Conservation (phyloP, 352 stramenopile species). For the Phytophthora agathidicida region DNA sequence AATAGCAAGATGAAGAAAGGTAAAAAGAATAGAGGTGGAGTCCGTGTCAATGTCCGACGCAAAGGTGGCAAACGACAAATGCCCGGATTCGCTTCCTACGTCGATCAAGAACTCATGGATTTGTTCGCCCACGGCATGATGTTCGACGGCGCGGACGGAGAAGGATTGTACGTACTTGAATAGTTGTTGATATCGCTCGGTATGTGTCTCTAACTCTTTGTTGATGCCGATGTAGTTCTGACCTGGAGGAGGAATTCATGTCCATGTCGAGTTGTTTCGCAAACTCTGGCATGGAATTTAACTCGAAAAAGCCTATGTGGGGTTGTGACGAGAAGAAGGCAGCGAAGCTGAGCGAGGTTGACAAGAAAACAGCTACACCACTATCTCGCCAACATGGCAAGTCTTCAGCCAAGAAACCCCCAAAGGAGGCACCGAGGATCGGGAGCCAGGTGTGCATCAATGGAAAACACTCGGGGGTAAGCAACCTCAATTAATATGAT, state of each 20-base stretch:
- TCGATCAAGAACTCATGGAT: constrained; percentile 30
- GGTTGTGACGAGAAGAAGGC: constrained; percentile 1
- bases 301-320: constrained; percentile 13
- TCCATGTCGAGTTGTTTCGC: constrained; percentile 53
- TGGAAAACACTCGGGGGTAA: constrained; percentile 47
- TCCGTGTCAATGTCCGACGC: constrained; percentile 29
- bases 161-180: constrained; percentile 6
- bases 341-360: not conserved
- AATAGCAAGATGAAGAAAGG: not conserved
- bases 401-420: not conserved
- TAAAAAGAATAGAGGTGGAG: constrained; percentile 12
- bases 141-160: constrained; percentile 14
- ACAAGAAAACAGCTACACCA: not conserved
- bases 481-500: not conserved
- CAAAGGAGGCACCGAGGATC: constrained; percentile 7
- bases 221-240: constrained; percentile 12
- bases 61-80: constrained; percentile 2
- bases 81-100: constrained; percentile 17
- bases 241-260: constrained; percentile 54
- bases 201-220: constrained; percentile 2
- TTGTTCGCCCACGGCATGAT: constrained; percentile 33
- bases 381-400: not conserved
- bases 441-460: constrained; percentile 45
- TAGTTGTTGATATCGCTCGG: not conserved
- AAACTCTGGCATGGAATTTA: constrained; percentile 9